Evolutionary conservation across 2,329 filamentous ascomycete species (phyloP).

Genomic region (Sporothrix globosa): DNA sequence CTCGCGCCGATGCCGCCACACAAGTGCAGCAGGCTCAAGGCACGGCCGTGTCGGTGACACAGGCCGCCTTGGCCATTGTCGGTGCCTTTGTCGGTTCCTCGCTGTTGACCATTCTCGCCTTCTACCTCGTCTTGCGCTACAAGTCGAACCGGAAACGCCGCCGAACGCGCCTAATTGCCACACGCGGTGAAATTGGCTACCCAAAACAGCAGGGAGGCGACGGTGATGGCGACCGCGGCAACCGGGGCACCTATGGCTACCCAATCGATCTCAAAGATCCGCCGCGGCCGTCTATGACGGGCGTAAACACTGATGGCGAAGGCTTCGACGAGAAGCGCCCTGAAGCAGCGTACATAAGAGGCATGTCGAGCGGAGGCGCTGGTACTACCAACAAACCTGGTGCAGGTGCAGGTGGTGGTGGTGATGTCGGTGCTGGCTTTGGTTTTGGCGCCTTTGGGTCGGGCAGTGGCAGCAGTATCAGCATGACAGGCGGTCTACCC

Average conservation of each 20-base stretch:
- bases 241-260: slow-evolving; percentile 36
- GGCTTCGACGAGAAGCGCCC: slow-evolving; percentile 21
- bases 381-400: not conserved
- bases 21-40: slow-evolving; percentile 45
- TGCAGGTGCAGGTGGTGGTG: not conserved
- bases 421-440: slow-evolving; percentile 34
- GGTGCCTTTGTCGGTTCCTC: slow-evolving; percentile 50
- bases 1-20: slow-evolving; percentile 41
- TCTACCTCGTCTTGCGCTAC: slow-evolving; percentile 45
- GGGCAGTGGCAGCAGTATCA: slow-evolving; percentile 31
- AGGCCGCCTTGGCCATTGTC: slow-evolving; percentile 49
- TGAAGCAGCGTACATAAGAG: not conserved
- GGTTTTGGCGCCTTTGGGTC: slow-evolving; percentile 33
- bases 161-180: slow-evolving; percentile 31
- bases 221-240: slow-evolving; percentile 22
- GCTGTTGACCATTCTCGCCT: slow-evolving; percentile 46
- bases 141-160: slow-evolving; percentile 38
- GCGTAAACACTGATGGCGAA: not conserved
- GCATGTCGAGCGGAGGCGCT: not conserved
- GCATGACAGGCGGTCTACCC: slow-evolving; percentile 19
- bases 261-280: slow-evolving; percentile 39
- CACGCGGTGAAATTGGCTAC: slow-evolving; percentile 36
- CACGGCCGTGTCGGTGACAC: slow-evolving; percentile 48
- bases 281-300: slow-evolving; percentile 21
- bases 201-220: slow-evolving; percentile 34